These are phyloP conservation scores for Colletotrichum liaoningense DNA, from an alignment of 2,329 filamentous ascomycete species.

Conservation along the genomic window DNA sequence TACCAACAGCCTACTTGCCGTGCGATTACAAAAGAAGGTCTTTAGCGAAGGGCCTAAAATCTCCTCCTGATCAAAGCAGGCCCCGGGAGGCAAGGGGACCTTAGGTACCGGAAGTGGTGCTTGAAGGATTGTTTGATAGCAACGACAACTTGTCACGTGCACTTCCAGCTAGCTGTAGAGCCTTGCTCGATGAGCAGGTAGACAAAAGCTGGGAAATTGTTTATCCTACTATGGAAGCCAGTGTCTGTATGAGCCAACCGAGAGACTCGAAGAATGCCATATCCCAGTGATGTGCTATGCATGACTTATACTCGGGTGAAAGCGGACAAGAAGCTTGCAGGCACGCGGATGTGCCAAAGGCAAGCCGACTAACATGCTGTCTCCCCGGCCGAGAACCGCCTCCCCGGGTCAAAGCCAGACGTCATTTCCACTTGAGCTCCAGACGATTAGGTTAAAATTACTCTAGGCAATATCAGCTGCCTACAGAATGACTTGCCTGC, in stretches of 20 bases:
- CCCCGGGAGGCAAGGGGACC: background rate
- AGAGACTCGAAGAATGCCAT: background rate
- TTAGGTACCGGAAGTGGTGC: background rate
- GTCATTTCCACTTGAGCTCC: slow-evolving; percentile 18
- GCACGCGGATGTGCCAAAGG: background rate
- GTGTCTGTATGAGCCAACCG: background rate
- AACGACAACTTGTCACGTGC: background rate
- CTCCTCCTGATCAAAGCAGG: background rate
- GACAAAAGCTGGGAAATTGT: background rate
- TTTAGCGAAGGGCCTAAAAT: background rate
- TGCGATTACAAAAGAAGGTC: background rate
- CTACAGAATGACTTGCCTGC: slow-evolving; percentile 18
- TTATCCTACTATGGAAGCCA: background rate
- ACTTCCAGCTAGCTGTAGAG: background rate
- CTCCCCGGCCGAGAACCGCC: slow-evolving; percentile 8
- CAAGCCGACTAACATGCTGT: background rate
- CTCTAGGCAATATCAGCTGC: background rate
- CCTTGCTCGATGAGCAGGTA: background rate
- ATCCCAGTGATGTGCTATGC: background rate
- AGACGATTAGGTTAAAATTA: slow-evolving; percentile 5
- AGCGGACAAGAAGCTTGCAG: background rate
- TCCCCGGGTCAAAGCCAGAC: slow-evolving; percentile 6
- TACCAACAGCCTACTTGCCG: background rate
- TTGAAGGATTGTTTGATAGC: background rate
- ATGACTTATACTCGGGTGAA: background rate